These are phyloP conservation scores for Prillingera fragicola DNA, from an alignment of 1,284 basidiomycete genomes.

Conservation along the genomic window DNA sequence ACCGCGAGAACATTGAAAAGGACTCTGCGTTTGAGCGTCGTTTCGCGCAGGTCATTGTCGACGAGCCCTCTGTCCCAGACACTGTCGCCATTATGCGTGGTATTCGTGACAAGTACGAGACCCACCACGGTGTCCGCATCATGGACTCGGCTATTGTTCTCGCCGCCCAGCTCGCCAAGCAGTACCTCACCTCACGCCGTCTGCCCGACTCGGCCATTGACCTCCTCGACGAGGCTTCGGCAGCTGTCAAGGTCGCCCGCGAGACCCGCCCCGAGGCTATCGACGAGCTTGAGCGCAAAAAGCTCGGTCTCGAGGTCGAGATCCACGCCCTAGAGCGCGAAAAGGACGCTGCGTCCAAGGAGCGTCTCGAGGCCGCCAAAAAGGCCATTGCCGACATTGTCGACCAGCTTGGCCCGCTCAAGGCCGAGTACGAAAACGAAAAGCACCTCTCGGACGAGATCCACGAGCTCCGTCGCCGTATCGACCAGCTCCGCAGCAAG, in stretches of 20 bases:
- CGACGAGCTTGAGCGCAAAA: slow-evolving; percentile 86
- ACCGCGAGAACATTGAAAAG: slow-evolving; percentile 92
- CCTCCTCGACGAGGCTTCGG: slow-evolving; percentile 81
- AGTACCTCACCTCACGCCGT: slow-evolving; percentile 81
- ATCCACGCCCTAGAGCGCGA: slow-evolving; percentile 91
- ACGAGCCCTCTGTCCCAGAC: slow-evolving; percentile 84
- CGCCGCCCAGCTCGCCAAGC: slow-evolving; percentile 87
- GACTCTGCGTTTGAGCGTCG: slow-evolving; percentile 90
- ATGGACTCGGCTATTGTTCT: slow-evolving; percentile 83
- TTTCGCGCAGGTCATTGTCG: slow-evolving; percentile 89
- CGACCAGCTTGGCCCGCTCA: slow-evolving; percentile 82
- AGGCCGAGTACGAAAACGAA: slow-evolving; percentile 83
- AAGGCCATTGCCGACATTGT: slow-evolving; percentile 81
- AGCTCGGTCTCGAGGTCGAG: slow-evolving; percentile 90
- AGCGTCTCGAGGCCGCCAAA: slow-evolving; percentile 69
- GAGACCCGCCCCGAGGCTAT: slow-evolving; percentile 94
- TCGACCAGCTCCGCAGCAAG: slow-evolving; percentile 89
- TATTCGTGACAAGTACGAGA: slow-evolving; percentile 69
- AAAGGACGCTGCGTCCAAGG: slow-evolving; percentile 85
- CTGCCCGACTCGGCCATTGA: slow-evolving; percentile 90
- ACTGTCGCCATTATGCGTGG: slow-evolving; percentile 86
- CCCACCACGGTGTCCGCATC: slow-evolving; percentile 84
- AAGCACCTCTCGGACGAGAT: slow-evolving; percentile 83
- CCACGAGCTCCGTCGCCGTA: slow-evolving; percentile 68
- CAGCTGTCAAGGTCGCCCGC: slow-evolving; percentile 74